Base-by-base conservation (phyloP, 306 rosid genomes). In the Trifolium pratense region DNA sequence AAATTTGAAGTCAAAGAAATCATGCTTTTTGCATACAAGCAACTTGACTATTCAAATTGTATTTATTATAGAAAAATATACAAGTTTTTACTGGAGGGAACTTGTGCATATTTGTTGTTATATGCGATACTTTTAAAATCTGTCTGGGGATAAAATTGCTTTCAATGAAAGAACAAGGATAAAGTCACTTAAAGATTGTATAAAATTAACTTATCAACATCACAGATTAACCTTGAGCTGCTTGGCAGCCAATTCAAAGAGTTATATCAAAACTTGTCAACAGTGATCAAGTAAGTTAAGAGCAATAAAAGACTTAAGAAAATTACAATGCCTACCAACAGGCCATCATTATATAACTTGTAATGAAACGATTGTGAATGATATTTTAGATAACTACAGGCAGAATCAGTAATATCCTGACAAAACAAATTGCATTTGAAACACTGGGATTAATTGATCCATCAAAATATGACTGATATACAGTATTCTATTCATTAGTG, bases 401-500 rank as follows among this genome's bases (percentile, higher is more conserved):
- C 55, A 39, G n/a, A 36, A 25, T 32, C 12, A 53, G 68, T 42
- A 56, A 29, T 69, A 20, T 23, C 18, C 73, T 11, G 58, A 43
- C 7, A 48, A 53, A 78, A 49, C 45, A 70, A 13, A 56, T 40
- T 31, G 63, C 9, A 48, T 72, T 15, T 14, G 12, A 65, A 65
- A 68, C n/a, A 17, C 55, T 15, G 57, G 61, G 46, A 71, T 79
- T 79, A 40, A 71, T 61, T 75, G 70, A 66, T 75, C 74, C 66
- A 59, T 66, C 34, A 60, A 66, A 72, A 62, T 40, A 72, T 26
- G 42, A 75, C 52, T 25, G 39, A 55, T 49, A 78, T 52, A 71
- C 55, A 71, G 61, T 57, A 79, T 73, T 52, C 77, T 70, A 73
- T 55, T 55, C 56, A 68, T 56, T 66, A 73, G 55, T 32, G 74